These are phyloP conservation scores for Gossypium lobatum DNA, from an alignment of 441 rosid genomes.

Conservation along the genomic window DNA sequence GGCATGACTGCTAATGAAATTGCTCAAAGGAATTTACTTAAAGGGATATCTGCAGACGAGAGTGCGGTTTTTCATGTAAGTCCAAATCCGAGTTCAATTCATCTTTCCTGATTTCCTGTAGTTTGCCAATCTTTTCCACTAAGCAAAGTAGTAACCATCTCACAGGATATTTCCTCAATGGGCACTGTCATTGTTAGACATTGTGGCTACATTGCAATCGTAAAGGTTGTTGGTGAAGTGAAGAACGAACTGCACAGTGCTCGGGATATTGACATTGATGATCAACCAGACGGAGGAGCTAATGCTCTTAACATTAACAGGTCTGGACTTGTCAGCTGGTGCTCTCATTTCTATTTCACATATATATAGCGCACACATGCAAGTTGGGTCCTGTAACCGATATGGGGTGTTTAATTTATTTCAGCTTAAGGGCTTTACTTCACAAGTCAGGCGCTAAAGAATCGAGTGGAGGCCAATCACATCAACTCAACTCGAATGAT, in stretches of 20 bases:
- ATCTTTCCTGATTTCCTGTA: neutral
- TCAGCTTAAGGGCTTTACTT: slow-evolving; percentile 56
- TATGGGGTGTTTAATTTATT: neutral
- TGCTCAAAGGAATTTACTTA: slow-evolving; percentile 42
- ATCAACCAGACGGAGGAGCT: slow-evolving; percentile 60
- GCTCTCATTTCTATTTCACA: neutral
- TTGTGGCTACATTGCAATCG: slow-evolving; percentile 51
- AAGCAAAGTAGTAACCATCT: slow-evolving; percentile 11
- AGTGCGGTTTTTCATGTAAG: slow-evolving; percentile 57
- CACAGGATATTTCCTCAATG: slow-evolving; percentile 51
- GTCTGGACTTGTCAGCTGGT: neutral
- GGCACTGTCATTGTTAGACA: slow-evolving; percentile 49
- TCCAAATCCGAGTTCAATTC: neutral
- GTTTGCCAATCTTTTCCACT: neutral
- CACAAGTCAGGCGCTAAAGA: slow-evolving; percentile 30
- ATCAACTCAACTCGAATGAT: slow-evolving; percentile 24
- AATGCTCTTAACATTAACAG: slow-evolving; percentile 15
- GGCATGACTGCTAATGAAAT: slow-evolving; percentile 27
- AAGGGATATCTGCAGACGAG: slow-evolving; percentile 63
- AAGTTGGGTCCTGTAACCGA: neutral
- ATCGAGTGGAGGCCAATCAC: slow-evolving; percentile 30
- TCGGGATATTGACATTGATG: slow-evolving; percentile 41
- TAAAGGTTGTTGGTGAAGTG: slow-evolving; percentile 44
- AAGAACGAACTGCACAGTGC: slow-evolving; percentile 30
- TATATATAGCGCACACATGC: slow-evolving; percentile 2